phyloP scores from a whole-genome alignment of 1,139 yeast species.

The Pichia norvegensis region DNA sequence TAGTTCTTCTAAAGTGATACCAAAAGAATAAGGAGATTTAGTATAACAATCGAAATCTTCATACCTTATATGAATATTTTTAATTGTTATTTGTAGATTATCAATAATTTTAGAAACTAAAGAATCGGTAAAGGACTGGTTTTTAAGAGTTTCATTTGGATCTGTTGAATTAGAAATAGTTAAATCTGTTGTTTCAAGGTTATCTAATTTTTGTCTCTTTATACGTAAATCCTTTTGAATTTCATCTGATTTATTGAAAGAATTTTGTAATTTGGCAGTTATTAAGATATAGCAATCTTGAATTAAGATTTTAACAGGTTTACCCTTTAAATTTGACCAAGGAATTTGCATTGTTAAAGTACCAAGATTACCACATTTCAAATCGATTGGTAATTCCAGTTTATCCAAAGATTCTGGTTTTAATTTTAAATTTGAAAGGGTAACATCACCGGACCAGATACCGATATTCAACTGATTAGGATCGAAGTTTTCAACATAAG shows the following conservation, averaged over 20 bases:
- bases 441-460: slow-evolving; percentile 97
- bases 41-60: slow-evolving; percentile 68
- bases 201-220: slow-evolving; percentile 60
- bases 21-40: slow-evolving; percentile 71
- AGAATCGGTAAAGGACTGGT: slow-evolving; percentile 81
- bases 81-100: slow-evolving; percentile 86
- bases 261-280: slow-evolving; percentile 53
- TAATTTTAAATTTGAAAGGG: slow-evolving; percentile 64
- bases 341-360: slow-evolving; percentile 88
- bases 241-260: slow-evolving; percentile 61
- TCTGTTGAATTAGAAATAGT: slow-evolving; percentile 29
- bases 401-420: slow-evolving; percentile 81
- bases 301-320: slow-evolving; percentile 86
- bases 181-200: slow-evolving; percentile 42
- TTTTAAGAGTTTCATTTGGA: slow-evolving; percentile 36
- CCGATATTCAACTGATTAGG: slow-evolving; percentile 92
- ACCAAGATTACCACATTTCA: slow-evolving; percentile 87
- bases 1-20: slow-evolving; percentile 73
- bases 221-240: slow-evolving; percentile 52
- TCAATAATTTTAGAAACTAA: slow-evolving; percentile 85
- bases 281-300: slow-evolving; percentile 84
- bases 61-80: slow-evolving; percentile 83
- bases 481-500: slow-evolving; percentile 90
- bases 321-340: slow-evolving; percentile 89
- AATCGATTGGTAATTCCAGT: slow-evolving; percentile 77